Conservation (phyloP, 2,329 filamentous ascomycete genomes). For the Verticillium klebahnii region DNA sequence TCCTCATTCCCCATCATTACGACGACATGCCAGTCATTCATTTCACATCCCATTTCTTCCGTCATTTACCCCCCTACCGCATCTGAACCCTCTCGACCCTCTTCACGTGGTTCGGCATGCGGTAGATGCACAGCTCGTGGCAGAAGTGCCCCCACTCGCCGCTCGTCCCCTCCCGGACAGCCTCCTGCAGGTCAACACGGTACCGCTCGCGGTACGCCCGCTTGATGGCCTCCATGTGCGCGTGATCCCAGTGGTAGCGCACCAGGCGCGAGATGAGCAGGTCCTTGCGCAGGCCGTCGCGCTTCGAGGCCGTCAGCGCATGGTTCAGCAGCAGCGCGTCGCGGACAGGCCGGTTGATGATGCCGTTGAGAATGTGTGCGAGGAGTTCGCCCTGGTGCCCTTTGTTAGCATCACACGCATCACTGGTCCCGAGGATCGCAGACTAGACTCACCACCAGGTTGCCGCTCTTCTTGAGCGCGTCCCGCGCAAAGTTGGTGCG, state of each 20-base stretch:
- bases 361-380: conserved; percentile 91
- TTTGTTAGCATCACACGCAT: not conserved
- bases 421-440: not conserved
- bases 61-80: not conserved
- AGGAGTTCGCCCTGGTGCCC: conserved; percentile 79
- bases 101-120: conserved; percentile 56
- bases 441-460: conserved; percentile 72
- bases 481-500: conserved; percentile 80
- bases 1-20: not conserved
- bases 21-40: not conserved
- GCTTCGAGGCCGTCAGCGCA: conserved; percentile 70
- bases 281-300: conserved; percentile 72
- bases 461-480: conserved; percentile 82
- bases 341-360: conserved; percentile 91
- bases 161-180: conserved; percentile 71
- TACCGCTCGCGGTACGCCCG: conserved; percentile 76
- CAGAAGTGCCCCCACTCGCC: conserved; percentile 77
- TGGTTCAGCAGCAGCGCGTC: conserved; percentile 90
- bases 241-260: conserved; percentile 85
- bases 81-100: conserved; percentile 38
- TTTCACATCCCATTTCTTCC: not conserved
- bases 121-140: conserved; percentile 59
- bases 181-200: conserved; percentile 66
- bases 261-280: conserved; percentile 84
- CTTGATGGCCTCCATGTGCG: conserved; percentile 77